Percentiles rank a stretch among this genome's conserved stretches.
These are phyloP conservation scores for Parachaetomium inaequale DNA, from an alignment of 495 filamentous ascomycete genomes.

Conservation along the genomic window DNA sequence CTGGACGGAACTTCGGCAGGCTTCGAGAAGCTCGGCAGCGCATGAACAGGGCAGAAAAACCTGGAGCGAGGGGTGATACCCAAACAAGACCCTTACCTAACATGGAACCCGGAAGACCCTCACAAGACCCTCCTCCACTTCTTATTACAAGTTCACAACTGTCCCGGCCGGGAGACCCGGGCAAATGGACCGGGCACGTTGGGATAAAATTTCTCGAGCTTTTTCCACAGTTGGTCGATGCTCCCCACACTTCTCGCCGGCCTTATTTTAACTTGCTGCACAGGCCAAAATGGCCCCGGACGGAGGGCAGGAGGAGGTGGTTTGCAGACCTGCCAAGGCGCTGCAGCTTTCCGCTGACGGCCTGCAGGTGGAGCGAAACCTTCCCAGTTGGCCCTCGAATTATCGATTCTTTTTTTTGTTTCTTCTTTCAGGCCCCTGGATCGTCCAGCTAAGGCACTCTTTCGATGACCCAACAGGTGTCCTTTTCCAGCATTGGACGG, in stretches of 20 bases:
- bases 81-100: neutral
- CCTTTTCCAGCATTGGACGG: neutral
- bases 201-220: slow-evolving; percentile 3
- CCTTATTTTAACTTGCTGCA: neutral
- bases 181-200: slow-evolving; percentile 10
- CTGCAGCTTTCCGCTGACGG: slow-evolving; percentile 2
- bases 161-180: slow-evolving; percentile 9
- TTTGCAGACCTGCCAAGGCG: neutral
- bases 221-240: neutral
- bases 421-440: neutral
- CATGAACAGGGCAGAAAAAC: slow-evolving; percentile 8
- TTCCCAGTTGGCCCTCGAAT: neutral
- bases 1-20: slow-evolving; percentile 19
- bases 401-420: neutral
- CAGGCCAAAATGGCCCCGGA: neutral
- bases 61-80: slow-evolving; percentile 7
- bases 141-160: too few relatives aligned
- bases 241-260: neutral
- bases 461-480: neutral
- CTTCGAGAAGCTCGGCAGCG: slow-evolving; percentile 18
- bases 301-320: neutral
- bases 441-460: too few relatives aligned
- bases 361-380: slow-evolving; percentile 2
- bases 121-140: slow-evolving; percentile 1
- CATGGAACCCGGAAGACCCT: too few relatives aligned